Evolutionary conservation across 2,329 filamentous ascomycete genomes (phyloP).

Genomic region (Cercospora beticola): DNA sequence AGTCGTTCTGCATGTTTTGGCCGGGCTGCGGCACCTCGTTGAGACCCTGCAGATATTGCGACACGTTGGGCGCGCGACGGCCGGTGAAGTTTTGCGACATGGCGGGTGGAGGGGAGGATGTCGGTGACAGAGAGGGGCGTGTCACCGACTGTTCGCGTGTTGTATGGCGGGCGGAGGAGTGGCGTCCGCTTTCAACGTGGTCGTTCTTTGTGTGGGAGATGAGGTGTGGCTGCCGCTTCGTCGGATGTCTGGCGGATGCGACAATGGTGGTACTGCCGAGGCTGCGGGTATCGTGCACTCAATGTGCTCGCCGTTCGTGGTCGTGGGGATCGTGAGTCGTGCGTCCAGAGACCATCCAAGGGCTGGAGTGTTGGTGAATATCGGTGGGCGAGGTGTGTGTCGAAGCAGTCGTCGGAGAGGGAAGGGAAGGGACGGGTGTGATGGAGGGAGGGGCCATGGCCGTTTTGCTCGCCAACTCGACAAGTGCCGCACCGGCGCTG

Average conservation of each 20-base stretch:
- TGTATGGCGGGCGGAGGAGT: neutral
- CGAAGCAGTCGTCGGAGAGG: neutral
- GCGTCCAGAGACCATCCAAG: neutral
- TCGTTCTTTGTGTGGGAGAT: constrained; percentile 8
- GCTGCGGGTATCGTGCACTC: neutral
- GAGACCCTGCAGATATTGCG: constrained; percentile 82
- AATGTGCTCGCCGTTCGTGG: neutral
- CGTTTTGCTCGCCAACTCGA: neutral
- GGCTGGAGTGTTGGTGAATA: neutral
- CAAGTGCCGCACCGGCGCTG: neutral
- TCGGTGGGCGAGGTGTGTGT: neutral
- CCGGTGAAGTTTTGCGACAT: constrained; percentile 76
- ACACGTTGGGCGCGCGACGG: constrained; percentile 81
- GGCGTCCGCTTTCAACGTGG: constrained; percentile 1
- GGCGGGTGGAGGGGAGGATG: constrained; percentile 1
- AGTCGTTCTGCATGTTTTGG: constrained; percentile 58
- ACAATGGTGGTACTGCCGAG: constrained; percentile 1
- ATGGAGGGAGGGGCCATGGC: neutral
- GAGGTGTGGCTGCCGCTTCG: constrained; percentile 1
- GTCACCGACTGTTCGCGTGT: neutral
- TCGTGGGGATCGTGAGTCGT: neutral
- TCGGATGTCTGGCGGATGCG: neutral
- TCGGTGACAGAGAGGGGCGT: constrained; percentile 1
- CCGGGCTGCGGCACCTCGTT: constrained; percentile 69
- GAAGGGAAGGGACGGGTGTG: neutral